Evolutionary conservation across 352 stramenopile genomes (phyloP).

Genomic region (Phytophthora europaea): DNA sequence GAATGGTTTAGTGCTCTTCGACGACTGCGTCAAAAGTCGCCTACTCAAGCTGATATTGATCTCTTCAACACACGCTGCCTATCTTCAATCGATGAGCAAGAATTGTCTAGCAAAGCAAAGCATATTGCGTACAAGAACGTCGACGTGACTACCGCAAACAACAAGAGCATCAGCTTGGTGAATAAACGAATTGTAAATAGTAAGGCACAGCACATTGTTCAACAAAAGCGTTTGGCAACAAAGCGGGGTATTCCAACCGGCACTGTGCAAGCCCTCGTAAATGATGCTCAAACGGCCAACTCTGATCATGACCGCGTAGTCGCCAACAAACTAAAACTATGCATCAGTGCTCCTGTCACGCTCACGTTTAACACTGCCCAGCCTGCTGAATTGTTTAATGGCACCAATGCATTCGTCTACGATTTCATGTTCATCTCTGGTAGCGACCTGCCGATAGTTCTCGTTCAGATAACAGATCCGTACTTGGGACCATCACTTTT

Average conservation of each 20-base stretch:
- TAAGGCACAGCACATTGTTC: not conserved
- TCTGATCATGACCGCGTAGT: not conserved
- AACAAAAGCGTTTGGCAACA: not conserved
- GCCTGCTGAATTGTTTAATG: not conserved
- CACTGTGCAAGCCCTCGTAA: too few species aligned
- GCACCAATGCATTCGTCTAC: not conserved
- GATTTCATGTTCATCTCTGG: not conserved
- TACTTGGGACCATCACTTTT: not conserved
- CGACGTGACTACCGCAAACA: not conserved
- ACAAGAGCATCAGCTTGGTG: not conserved
- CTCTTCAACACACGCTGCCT: too few species aligned
- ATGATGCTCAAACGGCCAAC: not conserved
- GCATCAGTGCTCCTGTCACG: not conserved
- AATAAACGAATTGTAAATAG: not conserved
- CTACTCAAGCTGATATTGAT: too few species aligned
- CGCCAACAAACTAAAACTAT: not conserved
- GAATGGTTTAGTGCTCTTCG: too few species aligned
- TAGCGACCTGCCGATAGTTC: not conserved
- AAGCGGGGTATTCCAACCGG: not conserved
- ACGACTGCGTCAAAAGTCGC: too few species aligned
- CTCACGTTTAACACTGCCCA: not conserved
- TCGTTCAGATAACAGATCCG: not conserved
- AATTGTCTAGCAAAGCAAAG: not conserved
- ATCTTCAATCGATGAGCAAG: not conserved
- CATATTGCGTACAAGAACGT: not conserved